phyloP scores from a whole-genome alignment of 108 stramenopile species.

The Seminavis robusta region DNA sequence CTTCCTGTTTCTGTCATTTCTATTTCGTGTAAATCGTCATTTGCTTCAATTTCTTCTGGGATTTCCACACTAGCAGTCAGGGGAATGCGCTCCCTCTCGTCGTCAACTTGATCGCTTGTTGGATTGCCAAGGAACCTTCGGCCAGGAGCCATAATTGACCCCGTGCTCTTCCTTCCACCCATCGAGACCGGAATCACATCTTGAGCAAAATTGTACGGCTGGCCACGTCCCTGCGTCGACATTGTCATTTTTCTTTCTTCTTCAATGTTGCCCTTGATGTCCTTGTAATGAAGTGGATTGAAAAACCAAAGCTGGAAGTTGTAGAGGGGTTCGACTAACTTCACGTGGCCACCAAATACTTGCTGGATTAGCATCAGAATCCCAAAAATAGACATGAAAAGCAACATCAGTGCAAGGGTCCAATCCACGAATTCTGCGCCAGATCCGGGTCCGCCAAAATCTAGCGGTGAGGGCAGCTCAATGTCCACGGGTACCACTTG shows the following conservation, averaged over 20 bases:
- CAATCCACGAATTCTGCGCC: conserved; percentile 41
- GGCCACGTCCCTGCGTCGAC: not conserved
- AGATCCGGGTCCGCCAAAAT: not conserved
- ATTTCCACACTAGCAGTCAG: too few relatives aligned
- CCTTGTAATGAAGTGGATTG: conserved; percentile 35
- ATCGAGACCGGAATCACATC: conserved; percentile 46
- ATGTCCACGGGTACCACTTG: conserved; percentile 28
- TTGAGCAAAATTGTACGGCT: conserved; percentile 17
- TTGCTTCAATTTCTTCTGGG: too few relatives aligned
- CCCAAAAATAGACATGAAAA: conserved; percentile 20
- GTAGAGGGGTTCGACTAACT: conserved; percentile 14
- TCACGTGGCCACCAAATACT: conserved; percentile 22
- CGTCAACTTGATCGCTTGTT: conserved; percentile 4
- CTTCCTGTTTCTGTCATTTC: too few relatives aligned
- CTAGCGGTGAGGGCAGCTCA: conserved; percentile 20
- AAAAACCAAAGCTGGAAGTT: conserved; percentile 50
- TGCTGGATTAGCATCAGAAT: conserved; percentile 37
- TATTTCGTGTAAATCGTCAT: too few relatives aligned
- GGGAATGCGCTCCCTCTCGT: too few relatives aligned
- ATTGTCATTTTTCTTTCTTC: not conserved
- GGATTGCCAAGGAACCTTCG: not conserved
- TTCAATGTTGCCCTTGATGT: conserved; percentile 14
- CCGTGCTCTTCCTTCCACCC: conserved; percentile 29
- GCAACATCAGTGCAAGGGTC: conserved; percentile 32
- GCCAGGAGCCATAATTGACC: not conserved